Evolutionary conservation across 495 filamentous ascomycete species (phyloP).

Genomic region (Elasticomyces elasticus): DNA sequence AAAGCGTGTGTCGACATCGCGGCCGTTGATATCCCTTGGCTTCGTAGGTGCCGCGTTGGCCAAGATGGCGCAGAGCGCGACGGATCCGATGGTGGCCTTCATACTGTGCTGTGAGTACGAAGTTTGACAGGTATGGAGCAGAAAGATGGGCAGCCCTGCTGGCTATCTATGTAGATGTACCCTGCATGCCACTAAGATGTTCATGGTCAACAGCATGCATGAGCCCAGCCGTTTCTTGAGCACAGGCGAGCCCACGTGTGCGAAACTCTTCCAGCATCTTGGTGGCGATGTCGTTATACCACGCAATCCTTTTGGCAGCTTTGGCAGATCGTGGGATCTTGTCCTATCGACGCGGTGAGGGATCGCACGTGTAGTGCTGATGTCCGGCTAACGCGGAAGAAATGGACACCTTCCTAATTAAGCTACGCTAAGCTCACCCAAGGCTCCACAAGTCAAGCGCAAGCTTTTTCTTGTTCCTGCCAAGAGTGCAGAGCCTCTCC

Average conservation of each 20-base stretch:
- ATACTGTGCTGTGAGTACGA: not conserved
- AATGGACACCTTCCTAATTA: not conserved
- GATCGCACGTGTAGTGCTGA: not conserved
- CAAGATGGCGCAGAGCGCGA: conserved; percentile 3
- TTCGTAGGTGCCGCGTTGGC: conserved; percentile 2
- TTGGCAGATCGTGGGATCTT: not conserved
- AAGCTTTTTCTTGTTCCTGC: not conserved
- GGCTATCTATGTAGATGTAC: not conserved
- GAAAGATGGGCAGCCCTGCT: not conserved
- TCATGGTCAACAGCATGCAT: not conserved
- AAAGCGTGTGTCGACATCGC: conserved; percentile 22
- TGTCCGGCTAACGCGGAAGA: not conserved
- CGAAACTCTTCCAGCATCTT: not conserved
- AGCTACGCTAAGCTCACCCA: not conserved
- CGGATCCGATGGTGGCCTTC: not conserved
- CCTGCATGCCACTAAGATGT: not conserved
- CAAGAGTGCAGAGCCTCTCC: not conserved
- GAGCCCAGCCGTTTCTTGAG: not conserved
- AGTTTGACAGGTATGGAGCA: not conserved
- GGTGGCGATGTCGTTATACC: not conserved
- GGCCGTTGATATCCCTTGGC: conserved; percentile 4
- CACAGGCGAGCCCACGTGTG: not conserved
- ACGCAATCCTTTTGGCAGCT: too few species aligned
- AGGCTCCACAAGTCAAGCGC: not conserved
- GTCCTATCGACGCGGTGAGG: not conserved